These are phyloP conservation scores for Colletotrichum destructivum DNA, from an alignment of 2,329 filamentous ascomycete genomes.

Conservation along the genomic window DNA sequence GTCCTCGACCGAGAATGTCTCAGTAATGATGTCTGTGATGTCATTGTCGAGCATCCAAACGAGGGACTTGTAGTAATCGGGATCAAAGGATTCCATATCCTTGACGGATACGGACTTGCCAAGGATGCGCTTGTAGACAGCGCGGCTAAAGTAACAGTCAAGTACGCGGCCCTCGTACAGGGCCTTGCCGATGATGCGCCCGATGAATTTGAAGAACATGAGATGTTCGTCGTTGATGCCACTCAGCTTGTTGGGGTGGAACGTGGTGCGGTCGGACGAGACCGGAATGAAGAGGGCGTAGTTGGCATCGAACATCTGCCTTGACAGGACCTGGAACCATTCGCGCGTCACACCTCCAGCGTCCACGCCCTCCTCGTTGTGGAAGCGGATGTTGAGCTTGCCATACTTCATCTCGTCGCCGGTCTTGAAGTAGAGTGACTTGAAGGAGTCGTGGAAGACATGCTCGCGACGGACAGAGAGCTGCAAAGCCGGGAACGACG, in stretches of 20 bases:
- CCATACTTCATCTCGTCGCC: slow-evolving; percentile 99
- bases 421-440: slow-evolving; percentile 96
- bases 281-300: slow-evolving; percentile 97
- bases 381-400: slow-evolving; percentile 97
- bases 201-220: slow-evolving; percentile 99
- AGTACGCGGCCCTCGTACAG: slow-evolving; percentile 96
- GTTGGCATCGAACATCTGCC: slow-evolving; percentile 99
- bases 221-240: slow-evolving; percentile 95
- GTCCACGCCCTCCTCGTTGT: slow-evolving; percentile 97
- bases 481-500: slow-evolving; percentile 81
- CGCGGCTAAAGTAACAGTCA: slow-evolving; percentile 98
- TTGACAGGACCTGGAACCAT: slow-evolving; percentile 98
- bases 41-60: slow-evolving; percentile 99
- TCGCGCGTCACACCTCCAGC: slow-evolving; percentile 97
- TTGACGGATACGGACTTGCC: slow-evolving; percentile 97
- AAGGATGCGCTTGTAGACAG: slow-evolving; percentile 97
- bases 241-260: slow-evolving; percentile 97
- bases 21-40: slow-evolving; percentile 96
- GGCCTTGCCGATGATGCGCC: slow-evolving; percentile 97
- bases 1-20: slow-evolving; percentile 95
- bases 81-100: slow-evolving; percentile 98
- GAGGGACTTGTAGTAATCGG: slow-evolving; percentile 98
- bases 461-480: slow-evolving; percentile 92
- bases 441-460: slow-evolving; percentile 98
- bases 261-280: slow-evolving; percentile 96